Evolutionary conservation across 371 early-diverging fungal species (phyloP).

Genomic region (Cokeromyces recurvatus): DNA sequence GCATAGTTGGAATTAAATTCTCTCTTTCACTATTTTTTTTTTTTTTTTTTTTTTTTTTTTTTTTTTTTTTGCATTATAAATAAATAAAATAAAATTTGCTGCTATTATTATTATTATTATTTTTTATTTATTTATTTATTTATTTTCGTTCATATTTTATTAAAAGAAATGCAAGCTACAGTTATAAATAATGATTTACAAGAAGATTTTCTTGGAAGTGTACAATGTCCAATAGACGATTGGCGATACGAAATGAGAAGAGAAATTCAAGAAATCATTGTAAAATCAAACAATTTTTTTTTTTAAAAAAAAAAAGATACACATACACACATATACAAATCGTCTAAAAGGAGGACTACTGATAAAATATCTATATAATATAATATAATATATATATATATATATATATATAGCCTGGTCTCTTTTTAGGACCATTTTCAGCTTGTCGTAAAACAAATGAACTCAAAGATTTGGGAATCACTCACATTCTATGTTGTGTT

Average conservation of each 20-base stretch:
- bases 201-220: too few relatives aligned
- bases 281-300: too few relatives aligned
- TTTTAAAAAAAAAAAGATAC: too few relatives aligned
- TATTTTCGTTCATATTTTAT: too few relatives aligned
- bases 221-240: slow-evolving; percentile 45
- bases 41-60: too few relatives aligned
- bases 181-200: too few relatives aligned
- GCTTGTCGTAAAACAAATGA: slow-evolving; percentile 55
- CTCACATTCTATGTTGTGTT: slow-evolving; percentile 72
- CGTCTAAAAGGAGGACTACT: too few relatives aligned
- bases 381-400: background rate
- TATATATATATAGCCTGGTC: slow-evolving; percentile 43
- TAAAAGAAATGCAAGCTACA: too few relatives aligned
- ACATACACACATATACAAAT: too few relatives aligned
- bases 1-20: slow-evolving; percentile 26
- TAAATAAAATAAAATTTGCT: slow-evolving; percentile 1
- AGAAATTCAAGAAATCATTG: slow-evolving; percentile 79
- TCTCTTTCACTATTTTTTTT: too few relatives aligned
- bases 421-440: slow-evolving; percentile 79
- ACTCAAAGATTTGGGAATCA: slow-evolving; percentile 54
- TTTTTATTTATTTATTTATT: background rate
- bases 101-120: background rate
- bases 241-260: slow-evolving; percentile 80
- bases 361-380: too few relatives aligned
- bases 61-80: too few relatives aligned